Evolutionary conservation across 768 basidiomycete genomes (phyloP).

Genomic region (Lactifluus volemus): DNA sequence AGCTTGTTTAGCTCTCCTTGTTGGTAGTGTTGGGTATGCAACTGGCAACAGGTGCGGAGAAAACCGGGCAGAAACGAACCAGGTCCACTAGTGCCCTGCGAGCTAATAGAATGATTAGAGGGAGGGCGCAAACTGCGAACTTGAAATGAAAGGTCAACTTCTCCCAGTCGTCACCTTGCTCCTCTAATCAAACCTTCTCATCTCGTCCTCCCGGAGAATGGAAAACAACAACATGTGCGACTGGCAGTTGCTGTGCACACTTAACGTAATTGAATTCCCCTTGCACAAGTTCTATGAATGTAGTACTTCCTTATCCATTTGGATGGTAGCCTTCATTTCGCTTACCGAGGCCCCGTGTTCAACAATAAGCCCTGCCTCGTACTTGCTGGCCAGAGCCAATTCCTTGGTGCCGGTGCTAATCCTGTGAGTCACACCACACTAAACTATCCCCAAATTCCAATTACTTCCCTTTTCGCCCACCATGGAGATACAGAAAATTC

Average conservation of each 20-base stretch:
- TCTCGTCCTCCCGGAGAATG: not conserved
- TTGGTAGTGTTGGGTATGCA: not conserved
- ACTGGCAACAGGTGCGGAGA: not conserved
- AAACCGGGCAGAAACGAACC: not conserved
- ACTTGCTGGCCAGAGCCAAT: not conserved
- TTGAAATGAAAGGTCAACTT: not conserved
- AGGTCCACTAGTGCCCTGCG: not conserved
- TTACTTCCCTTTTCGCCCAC: not conserved
- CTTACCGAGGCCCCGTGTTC: too few relatives aligned
- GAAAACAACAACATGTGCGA: not conserved
- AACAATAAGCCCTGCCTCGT: too few relatives aligned
- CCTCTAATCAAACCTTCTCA: constrained; percentile 10
- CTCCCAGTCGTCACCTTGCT: not conserved
- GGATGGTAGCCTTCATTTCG: not conserved
- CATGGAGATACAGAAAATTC: constrained; percentile 17
- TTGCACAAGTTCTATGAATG: not conserved
- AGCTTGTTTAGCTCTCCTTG: not conserved
- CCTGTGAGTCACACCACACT: constrained; percentile 1
- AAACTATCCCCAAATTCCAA: not conserved
- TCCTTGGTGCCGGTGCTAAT: not conserved
- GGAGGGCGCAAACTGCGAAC: constrained; percentile 11
- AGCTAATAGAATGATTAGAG: not conserved
- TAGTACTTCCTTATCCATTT: not conserved
- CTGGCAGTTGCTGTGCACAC: not conserved
- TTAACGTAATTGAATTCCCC: not conserved